phyloP scores from a whole-genome alignment of 164 flowering plant genomes.

The Berberis thunbergii region DNA sequence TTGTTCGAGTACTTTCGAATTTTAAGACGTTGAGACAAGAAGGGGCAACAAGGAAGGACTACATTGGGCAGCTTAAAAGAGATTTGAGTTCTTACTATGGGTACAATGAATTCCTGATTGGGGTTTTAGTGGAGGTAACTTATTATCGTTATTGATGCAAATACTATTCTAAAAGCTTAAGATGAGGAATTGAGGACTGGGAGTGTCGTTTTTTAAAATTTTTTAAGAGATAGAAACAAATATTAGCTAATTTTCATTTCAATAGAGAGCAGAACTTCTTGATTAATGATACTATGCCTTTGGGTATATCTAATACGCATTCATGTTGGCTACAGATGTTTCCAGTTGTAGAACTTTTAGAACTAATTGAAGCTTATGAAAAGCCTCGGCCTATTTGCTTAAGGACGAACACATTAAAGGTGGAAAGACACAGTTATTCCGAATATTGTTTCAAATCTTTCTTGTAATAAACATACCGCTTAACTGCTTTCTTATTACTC shows the following conservation, averaged over 20 bases:
- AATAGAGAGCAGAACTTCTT: background rate
- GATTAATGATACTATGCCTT: background rate
- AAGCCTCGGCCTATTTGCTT: conserved; percentile 79
- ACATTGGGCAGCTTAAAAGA: conserved; percentile 61
- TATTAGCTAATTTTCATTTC: background rate
- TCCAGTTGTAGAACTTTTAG: conserved; percentile 73
- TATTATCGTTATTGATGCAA: background rate
- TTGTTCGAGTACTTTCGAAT: conserved; percentile 80
- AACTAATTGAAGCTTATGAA: conserved; percentile 91
- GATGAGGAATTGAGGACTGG: too few species aligned
- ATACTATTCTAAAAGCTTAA: too few species aligned
- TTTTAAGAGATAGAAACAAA: too few species aligned
- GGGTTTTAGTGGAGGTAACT: conserved; percentile 64
- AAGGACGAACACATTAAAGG: conserved; percentile 91
- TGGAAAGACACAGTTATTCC: conserved; percentile 4
- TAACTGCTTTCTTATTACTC: conserved; percentile 1
- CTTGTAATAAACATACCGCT: background rate
- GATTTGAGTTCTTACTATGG: conserved; percentile 88
- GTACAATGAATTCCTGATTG: conserved; percentile 91
- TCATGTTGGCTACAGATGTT: conserved; percentile 51
- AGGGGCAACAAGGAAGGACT: conserved; percentile 62
- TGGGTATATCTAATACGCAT: background rate
- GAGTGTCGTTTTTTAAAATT: too few species aligned
- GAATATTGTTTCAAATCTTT: background rate
- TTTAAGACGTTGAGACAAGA: conserved; percentile 68